Conservation (phyloP, 2,329 filamentous ascomycete species). For the Hawksworthiomyces lignivorus region DNA sequence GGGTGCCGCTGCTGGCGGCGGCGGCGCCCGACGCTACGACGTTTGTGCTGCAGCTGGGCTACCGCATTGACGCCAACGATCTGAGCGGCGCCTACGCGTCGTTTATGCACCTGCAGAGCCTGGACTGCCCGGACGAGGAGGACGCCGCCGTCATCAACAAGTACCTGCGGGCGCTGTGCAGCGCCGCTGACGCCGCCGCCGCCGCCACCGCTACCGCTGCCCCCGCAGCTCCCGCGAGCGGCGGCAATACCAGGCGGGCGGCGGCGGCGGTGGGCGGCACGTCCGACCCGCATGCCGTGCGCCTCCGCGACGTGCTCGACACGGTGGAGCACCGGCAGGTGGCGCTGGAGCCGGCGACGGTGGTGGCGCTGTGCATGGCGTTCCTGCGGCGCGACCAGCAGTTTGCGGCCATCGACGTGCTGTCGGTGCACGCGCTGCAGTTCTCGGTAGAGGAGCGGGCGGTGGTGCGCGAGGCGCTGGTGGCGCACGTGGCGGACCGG, state of each 20-base stretch:
- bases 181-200: constrained; percentile 21
- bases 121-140: constrained; percentile 45
- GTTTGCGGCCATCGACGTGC: constrained; percentile 71
- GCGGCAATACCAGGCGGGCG: neutral
- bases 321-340: constrained; percentile 64
- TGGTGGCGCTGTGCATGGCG: constrained; percentile 63
- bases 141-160: constrained; percentile 60
- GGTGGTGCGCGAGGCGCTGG: constrained; percentile 57
- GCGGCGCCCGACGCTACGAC: constrained; percentile 66
- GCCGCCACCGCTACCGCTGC: no score
- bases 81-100: constrained; percentile 60
- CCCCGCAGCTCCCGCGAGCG: neutral
- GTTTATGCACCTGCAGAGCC: constrained; percentile 54
- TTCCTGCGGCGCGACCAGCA: constrained; percentile 71
- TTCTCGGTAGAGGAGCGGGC: constrained; percentile 64
- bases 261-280: neutral
- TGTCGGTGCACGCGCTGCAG: constrained; percentile 66
- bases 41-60: constrained; percentile 65
- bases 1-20: no score
- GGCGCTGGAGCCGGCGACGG: constrained; percentile 64
- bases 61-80: constrained; percentile 66
- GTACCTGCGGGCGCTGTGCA: constrained; percentile 63
- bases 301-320: constrained; percentile 64
- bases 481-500: constrained; percentile 59
- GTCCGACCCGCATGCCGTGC: constrained; percentile 50